A percentile compares a stretch with the other conserved stretches of the same genome.
Evolutionary conservation across 192 early-diverging fungal genomes (phyloP).

Genomic region (Irineochytrium annulatum): DNA sequence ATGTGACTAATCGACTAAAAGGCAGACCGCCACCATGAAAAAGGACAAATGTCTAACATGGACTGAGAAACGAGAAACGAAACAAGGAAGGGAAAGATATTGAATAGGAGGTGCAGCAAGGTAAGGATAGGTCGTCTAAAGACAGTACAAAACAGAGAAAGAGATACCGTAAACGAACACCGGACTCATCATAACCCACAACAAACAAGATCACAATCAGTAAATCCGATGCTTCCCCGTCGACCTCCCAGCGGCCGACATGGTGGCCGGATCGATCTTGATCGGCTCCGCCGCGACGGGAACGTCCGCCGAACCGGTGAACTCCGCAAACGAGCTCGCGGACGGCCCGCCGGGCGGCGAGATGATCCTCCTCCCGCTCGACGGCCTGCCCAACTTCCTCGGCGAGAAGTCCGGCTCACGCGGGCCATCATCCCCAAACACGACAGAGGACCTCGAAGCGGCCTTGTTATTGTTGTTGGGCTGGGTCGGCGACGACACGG

Average conservation of each 20-base stretch:
- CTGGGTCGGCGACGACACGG: not conserved
- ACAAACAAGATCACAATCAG: not conserved
- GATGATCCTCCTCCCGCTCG: conserved; percentile 5
- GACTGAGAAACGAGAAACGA: too few species aligned
- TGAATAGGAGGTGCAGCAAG: too few species aligned
- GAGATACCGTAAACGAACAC: too few species aligned
- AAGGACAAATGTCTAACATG: too few species aligned
- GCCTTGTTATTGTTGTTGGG: too few species aligned
- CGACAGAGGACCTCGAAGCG: conserved; percentile 1
- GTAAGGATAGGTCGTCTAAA: too few species aligned
- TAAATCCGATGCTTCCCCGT: conserved; percentile 19
- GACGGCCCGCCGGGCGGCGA: not conserved
- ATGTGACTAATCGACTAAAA: too few species aligned
- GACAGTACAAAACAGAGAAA: too few species aligned
- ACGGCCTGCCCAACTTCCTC: conserved; percentile 7
- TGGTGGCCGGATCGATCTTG: conserved; percentile 11
- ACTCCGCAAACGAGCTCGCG: conserved; percentile 9
- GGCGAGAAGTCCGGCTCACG: conserved; percentile 8
- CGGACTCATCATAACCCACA: too few species aligned
- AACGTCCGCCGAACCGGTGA: conserved; percentile 2
- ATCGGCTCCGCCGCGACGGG: not conserved
- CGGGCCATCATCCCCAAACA: conserved; percentile 13
- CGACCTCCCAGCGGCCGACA: not conserved
- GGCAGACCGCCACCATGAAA: too few species aligned
- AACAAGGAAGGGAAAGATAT: too few species aligned